These are phyloP conservation scores for Xylariales sp. DNA, from an alignment of 2,329 filamentous ascomycete genomes.

Conservation along the genomic window DNA sequence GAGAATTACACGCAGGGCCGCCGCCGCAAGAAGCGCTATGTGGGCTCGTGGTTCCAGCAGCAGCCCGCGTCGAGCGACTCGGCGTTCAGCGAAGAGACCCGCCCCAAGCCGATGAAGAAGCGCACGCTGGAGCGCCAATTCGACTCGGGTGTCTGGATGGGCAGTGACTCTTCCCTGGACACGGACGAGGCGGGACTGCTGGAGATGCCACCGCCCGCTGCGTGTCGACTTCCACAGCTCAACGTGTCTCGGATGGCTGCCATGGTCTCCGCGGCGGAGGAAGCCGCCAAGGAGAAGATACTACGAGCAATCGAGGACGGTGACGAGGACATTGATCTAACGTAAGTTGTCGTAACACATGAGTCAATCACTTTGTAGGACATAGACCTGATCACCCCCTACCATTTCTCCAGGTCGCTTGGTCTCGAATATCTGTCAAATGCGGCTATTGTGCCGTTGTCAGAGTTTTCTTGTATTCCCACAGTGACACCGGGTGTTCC, in stretches of 20 bases:
- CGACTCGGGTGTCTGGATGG: slow-evolving; percentile 68
- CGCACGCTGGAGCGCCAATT: slow-evolving; percentile 53
- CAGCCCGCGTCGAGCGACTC: slow-evolving; percentile 47
- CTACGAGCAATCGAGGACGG: slow-evolving; percentile 53
- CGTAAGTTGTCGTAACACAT: slow-evolving; percentile 35
- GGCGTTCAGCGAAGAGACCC: slow-evolving; percentile 33
- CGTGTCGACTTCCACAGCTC: slow-evolving; percentile 33
- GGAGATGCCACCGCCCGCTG: slow-evolving; percentile 26
- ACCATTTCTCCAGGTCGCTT: slow-evolving; percentile 28
- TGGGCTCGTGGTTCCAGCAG: slow-evolving; percentile 66
- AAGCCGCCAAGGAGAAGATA: slow-evolving; percentile 40
- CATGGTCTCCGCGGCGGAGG: slow-evolving; percentile 35
- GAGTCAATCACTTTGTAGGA: background rate
- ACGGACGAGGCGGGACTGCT: slow-evolving; percentile 38
- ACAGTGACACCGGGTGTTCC: slow-evolving; percentile 50
- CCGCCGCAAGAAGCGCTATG: slow-evolving; percentile 57
- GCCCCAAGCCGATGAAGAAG: slow-evolving; percentile 35
- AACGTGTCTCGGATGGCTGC: slow-evolving; percentile 18
- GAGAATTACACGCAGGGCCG: slow-evolving; percentile 58
- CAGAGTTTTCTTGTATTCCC: slow-evolving; percentile 50
- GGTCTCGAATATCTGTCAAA: slow-evolving; percentile 51
- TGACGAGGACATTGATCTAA: slow-evolving; percentile 56
- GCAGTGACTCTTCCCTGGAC: slow-evolving; percentile 49
- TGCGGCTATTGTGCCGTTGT: slow-evolving; percentile 51
- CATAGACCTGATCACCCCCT: background rate